Percentiles rank a stretch among this genome's conserved stretches.
Conservation (phyloP, 257 asterid genomes). For the Gynochthodes officinalis region DNA sequence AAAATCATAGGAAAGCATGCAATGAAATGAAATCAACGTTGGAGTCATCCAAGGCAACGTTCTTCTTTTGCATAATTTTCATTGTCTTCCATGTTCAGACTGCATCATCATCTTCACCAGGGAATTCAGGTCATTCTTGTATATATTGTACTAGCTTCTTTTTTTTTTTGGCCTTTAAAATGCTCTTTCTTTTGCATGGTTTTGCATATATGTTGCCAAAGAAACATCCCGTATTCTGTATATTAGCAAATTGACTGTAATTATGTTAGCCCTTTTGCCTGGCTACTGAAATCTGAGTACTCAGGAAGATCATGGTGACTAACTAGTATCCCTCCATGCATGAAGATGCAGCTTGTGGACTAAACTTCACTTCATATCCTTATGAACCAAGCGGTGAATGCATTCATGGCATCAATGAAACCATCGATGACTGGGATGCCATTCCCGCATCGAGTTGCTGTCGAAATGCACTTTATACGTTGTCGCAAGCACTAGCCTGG, state of each 20-base stretch:
- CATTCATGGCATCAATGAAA: constrained; percentile 23
- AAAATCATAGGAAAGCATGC: neutral
- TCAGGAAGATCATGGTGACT: constrained; percentile 3
- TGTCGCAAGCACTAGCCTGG: constrained; percentile 51
- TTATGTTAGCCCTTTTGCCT: too few relatives aligned
- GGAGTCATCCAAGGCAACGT: neutral
- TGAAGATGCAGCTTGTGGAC: constrained; percentile 45
- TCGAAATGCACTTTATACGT: constrained; percentile 43
- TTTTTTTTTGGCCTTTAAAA: neutral
- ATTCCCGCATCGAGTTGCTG: constrained; percentile 58
- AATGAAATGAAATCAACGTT: constrained; percentile 18
- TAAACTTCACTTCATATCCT: constrained; percentile 46
- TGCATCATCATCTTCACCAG: constrained; percentile 33
- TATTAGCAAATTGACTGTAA: too few relatives aligned
- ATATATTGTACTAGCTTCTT: too few relatives aligned
- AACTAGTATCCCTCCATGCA: neutral
- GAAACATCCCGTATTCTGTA: too few relatives aligned
- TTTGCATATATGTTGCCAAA: too few relatives aligned
- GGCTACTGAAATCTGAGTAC: too few relatives aligned
- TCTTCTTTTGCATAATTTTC: constrained; percentile 7
- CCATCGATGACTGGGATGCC: constrained; percentile 42
- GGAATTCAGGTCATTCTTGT: constrained; percentile 39
- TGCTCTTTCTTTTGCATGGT: too few relatives aligned
- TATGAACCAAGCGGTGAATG: constrained; percentile 71
- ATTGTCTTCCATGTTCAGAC: constrained; percentile 14